Evolutionary conservation across 2,329 filamentous ascomycete species (phyloP).

Genomic region (Exserohilum rostratum): DNA sequence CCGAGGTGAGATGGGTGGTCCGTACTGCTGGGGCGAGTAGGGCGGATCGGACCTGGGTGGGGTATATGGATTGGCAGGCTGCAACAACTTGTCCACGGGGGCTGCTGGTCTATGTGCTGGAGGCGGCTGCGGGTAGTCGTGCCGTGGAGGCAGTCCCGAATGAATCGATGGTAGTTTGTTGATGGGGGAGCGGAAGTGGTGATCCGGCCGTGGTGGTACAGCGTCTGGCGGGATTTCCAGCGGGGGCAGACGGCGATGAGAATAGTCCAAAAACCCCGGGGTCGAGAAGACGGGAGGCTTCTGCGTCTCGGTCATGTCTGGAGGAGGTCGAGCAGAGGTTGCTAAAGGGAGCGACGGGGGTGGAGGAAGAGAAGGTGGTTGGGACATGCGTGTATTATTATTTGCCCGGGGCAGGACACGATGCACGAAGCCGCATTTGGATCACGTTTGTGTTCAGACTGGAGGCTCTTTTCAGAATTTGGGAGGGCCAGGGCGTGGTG

Average conservation of each 20-base stretch:
- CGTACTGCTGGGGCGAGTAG: constrained; percentile 50
- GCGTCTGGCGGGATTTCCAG: constrained; percentile 47
- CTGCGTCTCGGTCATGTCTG: constrained; percentile 55
- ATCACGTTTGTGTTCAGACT: constrained; percentile 43
- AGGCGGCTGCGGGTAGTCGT: constrained; percentile 34
- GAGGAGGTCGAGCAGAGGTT: constrained; percentile 39
- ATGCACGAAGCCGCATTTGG: constrained; percentile 52
- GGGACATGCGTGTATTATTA: constrained; percentile 54
- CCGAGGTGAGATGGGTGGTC: constrained; percentile 45
- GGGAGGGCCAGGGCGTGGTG: constrained; percentile 47
- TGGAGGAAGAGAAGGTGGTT: constrained; percentile 49
- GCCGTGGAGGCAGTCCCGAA: constrained; percentile 38
- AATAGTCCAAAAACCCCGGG: constrained; percentile 48
- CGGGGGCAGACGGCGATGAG: constrained; percentile 49
- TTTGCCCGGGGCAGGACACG: constrained; percentile 48
- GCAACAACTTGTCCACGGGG: constrained; percentile 46
- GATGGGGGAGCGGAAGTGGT: constrained; percentile 49
- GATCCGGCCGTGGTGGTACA: constrained; percentile 47
- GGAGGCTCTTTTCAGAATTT: constrained; percentile 42
- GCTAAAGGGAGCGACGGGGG: constrained; percentile 51
- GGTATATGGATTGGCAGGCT: constrained; percentile 46
- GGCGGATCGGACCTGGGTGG: constrained; percentile 49
- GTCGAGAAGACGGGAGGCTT: constrained; percentile 50
- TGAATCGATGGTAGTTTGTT: constrained; percentile 48
- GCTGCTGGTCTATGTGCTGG: constrained; percentile 36